phyloP scores from a whole-genome alignment of 768 basidiomycete species.

The Xanthoconium stramineum region DNA sequence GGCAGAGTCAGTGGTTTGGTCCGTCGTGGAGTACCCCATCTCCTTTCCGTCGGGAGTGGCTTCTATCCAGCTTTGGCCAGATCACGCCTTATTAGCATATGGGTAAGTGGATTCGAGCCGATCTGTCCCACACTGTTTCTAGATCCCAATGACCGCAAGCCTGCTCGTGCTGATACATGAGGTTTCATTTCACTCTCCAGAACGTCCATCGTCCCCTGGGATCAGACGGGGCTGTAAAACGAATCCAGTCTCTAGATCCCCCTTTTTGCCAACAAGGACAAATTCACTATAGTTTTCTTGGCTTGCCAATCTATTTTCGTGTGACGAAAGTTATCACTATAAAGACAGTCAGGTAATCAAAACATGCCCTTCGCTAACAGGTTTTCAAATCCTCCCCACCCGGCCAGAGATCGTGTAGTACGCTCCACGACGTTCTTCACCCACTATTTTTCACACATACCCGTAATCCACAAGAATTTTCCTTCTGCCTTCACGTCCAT shows the following conservation, averaged over 20 bases:
- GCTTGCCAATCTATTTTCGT: neutral
- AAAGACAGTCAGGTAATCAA: neutral
- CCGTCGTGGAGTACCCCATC: too few species aligned
- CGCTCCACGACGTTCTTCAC: neutral
- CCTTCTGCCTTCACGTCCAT: neutral
- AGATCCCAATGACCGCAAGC: neutral
- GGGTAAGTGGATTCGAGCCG: neutral
- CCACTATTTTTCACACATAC: neutral
- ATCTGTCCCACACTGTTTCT: neutral
- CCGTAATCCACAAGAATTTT: neutral
- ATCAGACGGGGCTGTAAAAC: neutral
- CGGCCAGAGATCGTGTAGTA: neutral
- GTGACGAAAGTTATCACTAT: neutral
- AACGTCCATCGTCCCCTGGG: neutral
- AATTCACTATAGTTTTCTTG: neutral
- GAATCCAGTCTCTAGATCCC: neutral
- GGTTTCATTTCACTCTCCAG: slow-evolving; percentile 1
- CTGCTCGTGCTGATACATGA: neutral
- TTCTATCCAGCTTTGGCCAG: neutral
- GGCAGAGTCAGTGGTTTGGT: too few species aligned
- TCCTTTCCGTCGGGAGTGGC: too few species aligned
- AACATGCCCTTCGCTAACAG: neutral
- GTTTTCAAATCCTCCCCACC: neutral
- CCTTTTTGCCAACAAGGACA: neutral
- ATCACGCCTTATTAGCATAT: neutral